These are phyloP conservation scores for Neodidymelliopsis sp. DNA, from an alignment of 2,329 filamentous ascomycete species.

Conservation along the genomic window DNA sequence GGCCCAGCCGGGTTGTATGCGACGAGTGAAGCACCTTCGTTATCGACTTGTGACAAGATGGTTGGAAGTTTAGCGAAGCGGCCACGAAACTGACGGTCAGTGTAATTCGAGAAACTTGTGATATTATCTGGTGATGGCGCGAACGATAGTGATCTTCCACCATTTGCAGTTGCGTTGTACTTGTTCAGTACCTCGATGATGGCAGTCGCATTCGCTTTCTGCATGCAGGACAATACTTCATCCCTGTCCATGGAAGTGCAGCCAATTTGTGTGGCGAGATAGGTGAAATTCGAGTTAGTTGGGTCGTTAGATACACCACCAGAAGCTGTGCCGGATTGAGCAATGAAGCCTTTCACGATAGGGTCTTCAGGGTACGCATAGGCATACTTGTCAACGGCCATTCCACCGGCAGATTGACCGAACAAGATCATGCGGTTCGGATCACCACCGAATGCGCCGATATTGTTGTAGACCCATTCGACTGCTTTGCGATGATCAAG, in stretches of 20 bases:
- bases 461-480: constrained; percentile 51
- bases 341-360: constrained; percentile 56
- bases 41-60: constrained; percentile 23
- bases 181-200: constrained; percentile 44
- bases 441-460: constrained; percentile 42
- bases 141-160: constrained; percentile 33
- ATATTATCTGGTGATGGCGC: constrained; percentile 30
- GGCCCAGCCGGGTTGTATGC: constrained; percentile 21
- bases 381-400: constrained; percentile 55
- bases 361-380: constrained; percentile 57
- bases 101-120: constrained; percentile 35
- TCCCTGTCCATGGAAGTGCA: constrained; percentile 22
- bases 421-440: constrained; percentile 46
- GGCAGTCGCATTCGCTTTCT: constrained; percentile 33
- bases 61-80: constrained; percentile 28
- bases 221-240: constrained; percentile 48
- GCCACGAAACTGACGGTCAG: constrained; percentile 26
- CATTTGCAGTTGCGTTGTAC: constrained; percentile 32
- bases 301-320: constrained; percentile 18
- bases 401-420: constrained; percentile 46
- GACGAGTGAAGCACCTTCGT: constrained; percentile 26
- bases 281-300: constrained; percentile 31
- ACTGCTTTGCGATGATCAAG: constrained; percentile 48
- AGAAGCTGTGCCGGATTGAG: constrained; percentile 37
- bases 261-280: constrained; percentile 31